Evolutionary conservation across 306 rosid genomes (phyloP), one percentile per base, ranked within the genome.

Genomic region (Cicer chorassanicum): DNA sequence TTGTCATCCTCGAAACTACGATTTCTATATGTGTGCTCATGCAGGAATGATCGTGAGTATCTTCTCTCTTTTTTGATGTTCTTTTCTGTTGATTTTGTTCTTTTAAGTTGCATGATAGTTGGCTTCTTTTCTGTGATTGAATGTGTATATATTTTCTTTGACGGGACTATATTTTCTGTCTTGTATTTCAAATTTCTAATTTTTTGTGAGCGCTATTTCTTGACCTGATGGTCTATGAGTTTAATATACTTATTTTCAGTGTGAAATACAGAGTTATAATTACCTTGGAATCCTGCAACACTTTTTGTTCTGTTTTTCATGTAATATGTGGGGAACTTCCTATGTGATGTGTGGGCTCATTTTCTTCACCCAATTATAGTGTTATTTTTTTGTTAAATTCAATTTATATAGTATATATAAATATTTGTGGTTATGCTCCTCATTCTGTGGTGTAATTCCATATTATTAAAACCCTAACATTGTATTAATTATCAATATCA

Each of bases 41-140:
- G 97, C 96, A 7, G 99, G 99, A 77, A 92, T 92, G 99, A 95
- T 95, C 2, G 99, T 95, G 70, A 85, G 98, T 83, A 60, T 56
- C 39, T 36, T 3, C 3, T 2, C 5, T 5, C 9, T 16, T 4
- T 68, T 4, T 49, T 5, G 4, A 6, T 6, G 1, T 53, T 62
- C 1, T 14, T 71, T 63, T 49, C 11, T 15, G 39, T 48, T 19
- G 40, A 18, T 24, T 21, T 66, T 61, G 6, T 9, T 12, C 1
- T 53, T 13, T 21, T 5, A 39, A 40, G 40, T 2, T 68, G 10
- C 21, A 1, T 6, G 5, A 54, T 36, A 42, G 40, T 40, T 1
- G 16, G 1, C 0, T 43, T 9, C 6, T 38, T 49, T 40, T 13
- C 1, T 7, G 13, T 24, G 44, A 29, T 68, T n/a, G 13, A 48